These are phyloP conservation scores for Mucor velutinosus DNA, from an alignment of 371 early-diverging fungal genomes.

Conservation along the genomic window DNA sequence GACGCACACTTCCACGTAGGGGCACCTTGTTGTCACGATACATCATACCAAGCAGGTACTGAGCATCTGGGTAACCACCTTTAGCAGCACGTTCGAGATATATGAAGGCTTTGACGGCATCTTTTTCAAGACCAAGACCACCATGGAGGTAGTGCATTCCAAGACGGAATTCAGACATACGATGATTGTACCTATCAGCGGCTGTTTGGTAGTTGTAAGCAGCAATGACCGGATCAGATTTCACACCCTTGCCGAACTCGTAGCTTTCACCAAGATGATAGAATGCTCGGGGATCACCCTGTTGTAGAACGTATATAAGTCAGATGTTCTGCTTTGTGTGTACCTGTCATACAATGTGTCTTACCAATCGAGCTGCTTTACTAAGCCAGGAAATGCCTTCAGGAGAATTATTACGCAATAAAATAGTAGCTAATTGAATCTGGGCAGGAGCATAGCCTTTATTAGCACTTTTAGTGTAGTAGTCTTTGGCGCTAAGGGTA, in stretches of 20 bases:
- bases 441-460: slow-evolving; percentile 48
- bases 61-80: slow-evolving; percentile 42
- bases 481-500: slow-evolving; percentile 28
- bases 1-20: neutral
- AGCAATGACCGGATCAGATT: slow-evolving; percentile 27
- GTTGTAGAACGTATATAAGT: slow-evolving; percentile 2
- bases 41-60: slow-evolving; percentile 46
- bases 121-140: slow-evolving; percentile 31
- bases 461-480: slow-evolving; percentile 37
- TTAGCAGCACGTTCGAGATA: slow-evolving; percentile 40
- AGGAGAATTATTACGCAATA: slow-evolving; percentile 26
- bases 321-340: slow-evolving; percentile 5
- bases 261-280: slow-evolving; percentile 45
- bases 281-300: slow-evolving; percentile 41
- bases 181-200: slow-evolving; percentile 21
- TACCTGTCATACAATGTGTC: neutral
- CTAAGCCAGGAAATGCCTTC: slow-evolving; percentile 46
- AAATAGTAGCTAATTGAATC: slow-evolving; percentile 36
- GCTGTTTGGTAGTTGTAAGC: slow-evolving; percentile 37
- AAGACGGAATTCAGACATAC: slow-evolving; percentile 23
- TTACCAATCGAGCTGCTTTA: slow-evolving; percentile 40
- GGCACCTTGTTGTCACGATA: slow-evolving; percentile 38
- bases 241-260: slow-evolving; percentile 40
- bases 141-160: slow-evolving; percentile 42
- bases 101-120: slow-evolving; percentile 28